Percentiles rank a stretch among this genome's conserved stretches.
phyloP scores from a whole-genome alignment of 257 asterid species.

The Galeopsis tetrahit region DNA sequence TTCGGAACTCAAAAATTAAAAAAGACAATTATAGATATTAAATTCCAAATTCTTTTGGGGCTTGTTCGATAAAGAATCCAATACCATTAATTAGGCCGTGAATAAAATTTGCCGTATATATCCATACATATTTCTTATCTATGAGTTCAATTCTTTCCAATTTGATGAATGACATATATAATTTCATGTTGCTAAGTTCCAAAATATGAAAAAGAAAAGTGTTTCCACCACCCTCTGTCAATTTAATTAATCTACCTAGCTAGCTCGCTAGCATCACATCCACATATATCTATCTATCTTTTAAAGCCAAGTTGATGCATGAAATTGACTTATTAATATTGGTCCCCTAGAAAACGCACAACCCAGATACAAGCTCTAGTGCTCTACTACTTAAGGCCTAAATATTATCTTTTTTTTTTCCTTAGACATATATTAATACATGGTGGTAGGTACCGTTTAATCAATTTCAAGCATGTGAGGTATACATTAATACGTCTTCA shows the following conservation, averaged over 20 bases:
- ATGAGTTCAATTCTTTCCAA: background rate
- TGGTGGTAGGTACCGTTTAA: background rate
- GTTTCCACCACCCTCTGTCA: background rate
- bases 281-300: background rate
- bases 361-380: no score
- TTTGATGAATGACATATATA: background rate
- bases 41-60: background rate
- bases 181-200: background rate
- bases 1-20: no score
- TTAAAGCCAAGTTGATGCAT: background rate
- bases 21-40: no score
- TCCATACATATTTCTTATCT: background rate
- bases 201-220: background rate
- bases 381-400: background rate
- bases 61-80: background rate
- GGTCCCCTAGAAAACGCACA: conserved; percentile 4
- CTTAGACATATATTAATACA: background rate
- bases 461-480: conserved; percentile 5
- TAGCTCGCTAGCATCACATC: background rate
- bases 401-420: background rate
- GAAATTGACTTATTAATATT: background rate
- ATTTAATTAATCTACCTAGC: background rate
- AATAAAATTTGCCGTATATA: background rate
- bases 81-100: background rate
- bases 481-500: background rate